These are phyloP conservation scores for Globisporangium spinosum DNA, from an alignment of 352 stramenopile genomes.

Conservation along the genomic window DNA sequence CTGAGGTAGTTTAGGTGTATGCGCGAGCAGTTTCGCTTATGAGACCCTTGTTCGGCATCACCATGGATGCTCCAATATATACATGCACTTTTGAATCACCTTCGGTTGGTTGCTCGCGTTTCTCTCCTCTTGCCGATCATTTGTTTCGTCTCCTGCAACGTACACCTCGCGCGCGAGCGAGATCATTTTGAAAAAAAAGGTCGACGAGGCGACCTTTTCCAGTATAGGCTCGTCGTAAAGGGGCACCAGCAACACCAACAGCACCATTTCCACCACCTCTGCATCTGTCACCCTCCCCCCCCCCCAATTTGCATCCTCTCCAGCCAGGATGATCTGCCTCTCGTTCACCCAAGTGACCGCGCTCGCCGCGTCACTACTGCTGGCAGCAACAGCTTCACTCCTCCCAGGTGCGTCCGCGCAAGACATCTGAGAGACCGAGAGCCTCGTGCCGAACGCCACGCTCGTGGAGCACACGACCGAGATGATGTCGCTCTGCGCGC, in stretches of 20 bases:
- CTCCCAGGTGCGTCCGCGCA: background rate
- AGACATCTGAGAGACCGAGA: constrained; percentile 49
- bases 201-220: no score
- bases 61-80: background rate
- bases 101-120: background rate
- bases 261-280: no score
- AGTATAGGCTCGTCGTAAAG: no score
- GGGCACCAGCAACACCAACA: no score
- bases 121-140: background rate
- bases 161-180: no score
- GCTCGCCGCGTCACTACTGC: background rate
- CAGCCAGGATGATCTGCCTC: background rate
- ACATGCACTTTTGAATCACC: background rate
- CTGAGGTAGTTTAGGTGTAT: background rate
- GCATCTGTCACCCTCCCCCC: no score
- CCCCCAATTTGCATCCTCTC: background rate
- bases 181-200: no score
- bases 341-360: background rate
- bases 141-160: no score
- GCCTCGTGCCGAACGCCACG: constrained; percentile 26
- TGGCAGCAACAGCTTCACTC: background rate
- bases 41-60: background rate
- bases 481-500: constrained; percentile 41
- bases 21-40: background rate
- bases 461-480: constrained; percentile 37